Evolutionary conservation across 2,329 filamentous ascomycete species (phyloP).

Genomic region (Aspergillus fumigatus): DNA sequence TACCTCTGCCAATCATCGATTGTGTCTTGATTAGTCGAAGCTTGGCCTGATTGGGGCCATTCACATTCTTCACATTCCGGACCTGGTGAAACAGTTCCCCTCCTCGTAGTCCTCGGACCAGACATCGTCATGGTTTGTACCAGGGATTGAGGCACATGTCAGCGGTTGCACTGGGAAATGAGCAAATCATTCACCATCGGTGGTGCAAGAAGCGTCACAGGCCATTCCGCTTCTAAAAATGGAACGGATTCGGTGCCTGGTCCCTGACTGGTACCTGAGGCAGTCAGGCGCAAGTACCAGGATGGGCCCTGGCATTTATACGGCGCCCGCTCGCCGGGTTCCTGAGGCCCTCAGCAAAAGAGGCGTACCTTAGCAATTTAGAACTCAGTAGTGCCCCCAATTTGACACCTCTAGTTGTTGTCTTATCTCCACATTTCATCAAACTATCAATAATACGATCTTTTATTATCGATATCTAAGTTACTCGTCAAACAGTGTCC

Average conservation of each 20-base stretch:
- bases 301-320: background rate
- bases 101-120: background rate
- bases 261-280: background rate
- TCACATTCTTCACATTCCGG: background rate
- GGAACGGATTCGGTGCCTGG: background rate
- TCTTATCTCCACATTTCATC: background rate
- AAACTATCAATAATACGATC: constrained; percentile 1
- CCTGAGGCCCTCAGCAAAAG: background rate
- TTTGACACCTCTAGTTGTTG: background rate
- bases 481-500: background rate
- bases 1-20: too few species aligned
- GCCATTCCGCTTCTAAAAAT: background rate
- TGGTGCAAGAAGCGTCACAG: background rate
- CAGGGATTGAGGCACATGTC: background rate
- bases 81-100: constrained; percentile 1
- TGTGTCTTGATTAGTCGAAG: constrained; percentile 16
- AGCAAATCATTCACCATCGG: background rate
- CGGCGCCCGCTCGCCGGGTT: background rate
- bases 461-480: background rate
- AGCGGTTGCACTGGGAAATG: background rate
- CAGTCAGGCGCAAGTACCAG: background rate
- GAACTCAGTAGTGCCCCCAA: background rate
- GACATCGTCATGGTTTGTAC: background rate
- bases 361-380: background rate
- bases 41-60: constrained; percentile 12